Conservation (phyloP, 768 basidiomycete genomes). For the Auriscalpium orientale region DNA sequence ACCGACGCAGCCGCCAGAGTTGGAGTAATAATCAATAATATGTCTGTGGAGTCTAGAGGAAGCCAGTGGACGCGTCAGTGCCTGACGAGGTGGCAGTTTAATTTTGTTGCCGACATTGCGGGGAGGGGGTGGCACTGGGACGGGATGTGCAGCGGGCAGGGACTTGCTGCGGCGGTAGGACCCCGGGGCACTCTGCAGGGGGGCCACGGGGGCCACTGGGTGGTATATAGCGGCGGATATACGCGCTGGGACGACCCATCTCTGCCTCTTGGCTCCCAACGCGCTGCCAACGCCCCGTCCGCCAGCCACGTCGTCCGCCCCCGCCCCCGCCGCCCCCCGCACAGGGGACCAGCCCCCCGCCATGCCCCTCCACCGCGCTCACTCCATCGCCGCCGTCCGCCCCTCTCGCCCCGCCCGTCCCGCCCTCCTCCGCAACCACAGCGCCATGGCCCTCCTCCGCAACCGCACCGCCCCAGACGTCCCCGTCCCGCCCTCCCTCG, state of each 20-base stretch:
- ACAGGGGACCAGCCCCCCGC: neutral
- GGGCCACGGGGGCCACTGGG: neutral
- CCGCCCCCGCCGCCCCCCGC: neutral
- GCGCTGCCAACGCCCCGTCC: neutral
- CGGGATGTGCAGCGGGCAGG: neutral
- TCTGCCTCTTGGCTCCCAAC: too few relatives aligned
- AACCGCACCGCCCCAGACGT: slow-evolving; percentile 18
- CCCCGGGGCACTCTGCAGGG: neutral
- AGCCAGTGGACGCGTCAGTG: too few relatives aligned
- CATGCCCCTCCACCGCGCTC: neutral
- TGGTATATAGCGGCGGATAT: neutral
- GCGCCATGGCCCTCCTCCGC: slow-evolving; percentile 7
- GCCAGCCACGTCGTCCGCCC: neutral
- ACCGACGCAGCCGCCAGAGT: too few relatives aligned
- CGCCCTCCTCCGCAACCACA: neutral
- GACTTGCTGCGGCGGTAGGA: too few relatives aligned
- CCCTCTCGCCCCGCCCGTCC: neutral
- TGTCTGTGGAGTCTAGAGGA: too few relatives aligned
- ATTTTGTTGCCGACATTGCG: too few relatives aligned
- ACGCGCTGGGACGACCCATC: too few relatives aligned
- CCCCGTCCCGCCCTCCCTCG: slow-evolving; percentile 55
- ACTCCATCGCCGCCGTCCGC: neutral
- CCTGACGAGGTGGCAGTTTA: too few relatives aligned
- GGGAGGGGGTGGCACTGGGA: too few relatives aligned
- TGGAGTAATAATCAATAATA: too few relatives aligned